phyloP scores from a whole-genome alignment of 371 early-diverging fungal genomes.

The Thermomucor indicae-seudaticae region DNA sequence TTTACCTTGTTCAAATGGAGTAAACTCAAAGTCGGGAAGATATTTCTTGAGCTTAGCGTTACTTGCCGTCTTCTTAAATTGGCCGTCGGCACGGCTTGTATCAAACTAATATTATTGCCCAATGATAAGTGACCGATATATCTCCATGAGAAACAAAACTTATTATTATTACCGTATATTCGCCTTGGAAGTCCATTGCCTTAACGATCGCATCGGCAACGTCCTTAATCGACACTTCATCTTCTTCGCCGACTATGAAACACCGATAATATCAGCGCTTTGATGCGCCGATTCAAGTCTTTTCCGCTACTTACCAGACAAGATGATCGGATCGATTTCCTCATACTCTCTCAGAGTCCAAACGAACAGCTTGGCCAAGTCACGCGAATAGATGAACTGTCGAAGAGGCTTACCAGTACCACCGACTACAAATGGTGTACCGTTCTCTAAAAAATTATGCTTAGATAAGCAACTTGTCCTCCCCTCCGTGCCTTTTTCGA shows the following conservation, averaged over 20 bases:
- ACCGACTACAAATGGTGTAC: slow-evolving; percentile 70
- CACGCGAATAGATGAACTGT: slow-evolving; percentile 85
- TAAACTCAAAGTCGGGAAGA: slow-evolving; percentile 79
- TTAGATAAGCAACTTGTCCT: not conserved
- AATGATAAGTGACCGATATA: too few relatives aligned
- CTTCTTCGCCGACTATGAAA: slow-evolving; percentile 66
- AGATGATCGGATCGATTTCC: slow-evolving; percentile 79
- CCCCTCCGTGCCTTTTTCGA: not conserved
- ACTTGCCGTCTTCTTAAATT: slow-evolving; percentile 84
- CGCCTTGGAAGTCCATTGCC: slow-evolving; percentile 64
- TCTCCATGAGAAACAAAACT: not conserved
- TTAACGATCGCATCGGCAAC: slow-evolving; percentile 76
- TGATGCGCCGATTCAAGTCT: not conserved
- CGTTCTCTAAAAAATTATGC: slow-evolving; percentile 61
- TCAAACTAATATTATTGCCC: slow-evolving; percentile 65
- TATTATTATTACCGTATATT: slow-evolving; percentile 40
- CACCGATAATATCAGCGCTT: not conserved
- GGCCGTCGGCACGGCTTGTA: slow-evolving; percentile 77
- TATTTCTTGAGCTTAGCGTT: slow-evolving; percentile 75
- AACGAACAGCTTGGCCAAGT: slow-evolving; percentile 80
- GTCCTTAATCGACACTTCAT: slow-evolving; percentile 80
- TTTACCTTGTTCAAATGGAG: slow-evolving; percentile 71
- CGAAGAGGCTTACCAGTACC: slow-evolving; percentile 84
- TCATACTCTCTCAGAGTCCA: slow-evolving; percentile 82
- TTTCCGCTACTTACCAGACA: slow-evolving; percentile 58